Base-by-base conservation (phyloP, 192 early-diverging fungal species). In the Entomortierella chlamydospora region DNA sequence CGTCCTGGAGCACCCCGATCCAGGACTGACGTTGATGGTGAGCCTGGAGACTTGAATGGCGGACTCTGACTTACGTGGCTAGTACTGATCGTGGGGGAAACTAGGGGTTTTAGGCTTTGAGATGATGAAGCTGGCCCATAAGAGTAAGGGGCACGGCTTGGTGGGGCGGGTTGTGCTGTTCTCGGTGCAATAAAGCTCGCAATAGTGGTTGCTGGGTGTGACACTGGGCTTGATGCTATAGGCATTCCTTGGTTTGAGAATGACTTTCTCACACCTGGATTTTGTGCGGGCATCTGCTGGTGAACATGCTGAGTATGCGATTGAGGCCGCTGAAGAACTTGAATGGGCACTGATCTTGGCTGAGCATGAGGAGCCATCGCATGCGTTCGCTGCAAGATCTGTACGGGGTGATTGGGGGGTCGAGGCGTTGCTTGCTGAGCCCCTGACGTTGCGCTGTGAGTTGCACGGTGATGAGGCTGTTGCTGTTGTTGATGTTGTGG, bases 301-400 rank as follows among this genome's bases (percentile, higher is more conserved):
- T 59, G 53, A 18, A 22, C 26, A 50, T 51, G 33, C 26, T 59
- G 71, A 12, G 4, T 20, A n/a, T 64, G 67, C 22, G 66, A 22
- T 23, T 52, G 52, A 20, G 76, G 76, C 25, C 76, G 76, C 57
- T 79, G 76, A 9, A 79, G 68, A 13, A 79, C 76, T 31, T 79
- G 76, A 3, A 68, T 79, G 12, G 76, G 76, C 9, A 70, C 76
- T 30, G 67, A 61, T 22, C 68, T 68, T n/a, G 65, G 54, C 29
- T 79, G 76, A 26, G 47, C 68, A 42, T 79, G 76, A 10, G 76
- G 68, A 26, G 60, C 45, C 61, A 64, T 52, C 26, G 62, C 54
- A 57, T 79, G 76, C 8, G 68, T 66, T 31, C 76, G 31, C 4
- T 79, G 76, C 55, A 79, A 37, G 63, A 79, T 79, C 57, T 79